phyloP scores from a whole-genome alignment of 306 rosid genomes.

The Prunus mira region DNA sequence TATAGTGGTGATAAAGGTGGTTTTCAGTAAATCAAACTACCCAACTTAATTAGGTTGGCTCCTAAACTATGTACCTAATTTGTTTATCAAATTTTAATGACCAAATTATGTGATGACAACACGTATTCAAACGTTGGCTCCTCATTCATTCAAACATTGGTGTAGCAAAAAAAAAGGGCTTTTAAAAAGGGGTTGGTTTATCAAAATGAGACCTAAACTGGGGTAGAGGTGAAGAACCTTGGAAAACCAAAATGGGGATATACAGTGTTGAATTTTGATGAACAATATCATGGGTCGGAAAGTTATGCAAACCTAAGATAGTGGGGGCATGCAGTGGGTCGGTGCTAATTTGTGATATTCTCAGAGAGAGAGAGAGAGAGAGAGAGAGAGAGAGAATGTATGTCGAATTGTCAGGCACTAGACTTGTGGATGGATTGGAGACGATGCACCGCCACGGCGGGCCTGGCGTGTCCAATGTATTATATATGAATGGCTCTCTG shows the following conservation, averaged over 20 bases:
- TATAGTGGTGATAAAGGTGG: too few relatives aligned
- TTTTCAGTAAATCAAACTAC: neutral
- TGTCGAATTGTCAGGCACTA: neutral
- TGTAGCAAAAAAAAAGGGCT: too few relatives aligned
- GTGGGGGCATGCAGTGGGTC: neutral
- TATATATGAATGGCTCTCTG: neutral
- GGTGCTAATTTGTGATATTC: slow-evolving; percentile 11
- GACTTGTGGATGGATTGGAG: neutral
- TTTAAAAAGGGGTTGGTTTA: too few relatives aligned
- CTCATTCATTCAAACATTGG: too few relatives aligned
- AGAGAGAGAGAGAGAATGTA: neutral
- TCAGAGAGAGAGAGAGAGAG: neutral
- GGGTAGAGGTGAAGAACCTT: neutral
- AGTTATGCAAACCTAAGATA: neutral
- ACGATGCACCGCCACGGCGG: slow-evolving; percentile 1
- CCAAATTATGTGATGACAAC: too few relatives aligned
- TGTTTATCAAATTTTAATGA: too few relatives aligned
- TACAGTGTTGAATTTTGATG: too few relatives aligned
- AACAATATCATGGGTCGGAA: neutral
- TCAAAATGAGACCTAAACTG: neutral
- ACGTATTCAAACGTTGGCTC: too few relatives aligned
- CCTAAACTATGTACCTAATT: neutral
- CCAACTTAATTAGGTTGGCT: neutral
- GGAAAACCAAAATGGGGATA: neutral
- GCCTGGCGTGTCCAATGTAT: neutral